Conservation (phyloP, 768 basidiomycete species). For the Phylloporus scabripes region DNA sequence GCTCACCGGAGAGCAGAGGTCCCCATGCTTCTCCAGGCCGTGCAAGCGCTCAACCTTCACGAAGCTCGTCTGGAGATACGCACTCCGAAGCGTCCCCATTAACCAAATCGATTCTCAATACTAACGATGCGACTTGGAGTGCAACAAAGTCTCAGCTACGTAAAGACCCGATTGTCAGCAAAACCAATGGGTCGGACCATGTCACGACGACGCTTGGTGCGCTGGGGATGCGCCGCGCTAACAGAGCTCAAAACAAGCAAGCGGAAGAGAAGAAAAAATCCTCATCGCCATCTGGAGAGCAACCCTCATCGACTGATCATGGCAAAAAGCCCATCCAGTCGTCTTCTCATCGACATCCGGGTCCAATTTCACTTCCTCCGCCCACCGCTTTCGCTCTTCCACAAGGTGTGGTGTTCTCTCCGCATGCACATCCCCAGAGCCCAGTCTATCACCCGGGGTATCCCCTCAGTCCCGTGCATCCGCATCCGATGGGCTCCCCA, state of each 20-base stretch:
- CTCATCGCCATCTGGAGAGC: conserved; percentile 13
- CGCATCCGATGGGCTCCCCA: conserved; percentile 28
- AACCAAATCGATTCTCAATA: conserved; percentile 15
- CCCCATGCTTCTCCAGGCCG: conserved; percentile 6
- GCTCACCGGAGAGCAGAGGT: conserved; percentile 14
- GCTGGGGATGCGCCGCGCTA: conserved; percentile 28
- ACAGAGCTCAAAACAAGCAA: conserved; percentile 17
- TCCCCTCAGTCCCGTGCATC: conserved; percentile 25
- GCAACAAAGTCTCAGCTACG: conserved; percentile 12
- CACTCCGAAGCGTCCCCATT: conserved; percentile 5
- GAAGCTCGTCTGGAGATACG: conserved; percentile 5
- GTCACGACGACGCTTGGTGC: conserved; percentile 22
- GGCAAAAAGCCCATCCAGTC: conserved; percentile 17
- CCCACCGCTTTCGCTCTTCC: conserved; percentile 44
- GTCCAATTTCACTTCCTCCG: conserved; percentile 64
- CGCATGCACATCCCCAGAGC: conserved; percentile 33
- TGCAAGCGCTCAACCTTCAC: conserved; percentile 1
- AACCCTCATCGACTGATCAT: conserved; percentile 12
- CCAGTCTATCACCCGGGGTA: conserved; percentile 37
- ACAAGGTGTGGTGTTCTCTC: conserved; percentile 30
- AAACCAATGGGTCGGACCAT: conserved; percentile 17
- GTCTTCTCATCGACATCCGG: conserved; percentile 53
- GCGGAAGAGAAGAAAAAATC: conserved; percentile 23
- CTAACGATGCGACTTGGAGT: conserved; percentile 13
- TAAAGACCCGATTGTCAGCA: conserved; percentile 8